Base-by-base conservation (phyloP, 257 asterid genomes). In the Striga asiatica region DNA sequence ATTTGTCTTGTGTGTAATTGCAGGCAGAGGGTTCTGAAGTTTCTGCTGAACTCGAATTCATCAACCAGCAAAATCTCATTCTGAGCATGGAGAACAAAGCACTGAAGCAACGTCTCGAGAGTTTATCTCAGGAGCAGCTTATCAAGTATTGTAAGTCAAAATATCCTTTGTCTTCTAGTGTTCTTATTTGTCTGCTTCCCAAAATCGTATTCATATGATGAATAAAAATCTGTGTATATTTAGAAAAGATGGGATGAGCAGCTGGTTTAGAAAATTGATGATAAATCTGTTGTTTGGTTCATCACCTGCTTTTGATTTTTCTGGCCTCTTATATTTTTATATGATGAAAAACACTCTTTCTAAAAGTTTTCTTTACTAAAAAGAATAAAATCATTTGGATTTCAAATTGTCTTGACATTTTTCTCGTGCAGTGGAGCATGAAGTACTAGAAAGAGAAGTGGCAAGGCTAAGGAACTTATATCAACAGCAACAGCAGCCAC, bases 71-170 rank as follows among this genome's bases (percentile, higher is more conserved):
- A 72, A 76, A 71, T 74, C 82, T 91, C 68, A 91, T 91, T 62
- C 77, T 88, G 58, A 77, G 72, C 82, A 78, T 91, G 98, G 97
- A 88, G 76, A 91, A 84, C 70, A 87, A 87, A 72, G 82, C 98
- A 63, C 76, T 91, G 62, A 84, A 91, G 78, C 94, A 91, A 58
- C 93, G 97, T 1, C 61, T 87, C 59, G 97, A 91, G 64, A 82
- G 68, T 70, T 63, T 87, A 69, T 74, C 95, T 49, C 94, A 84
- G 75, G 98, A 87, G 78, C 95, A 87, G 75, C 82, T 84, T 50
- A 80, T 91, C 58, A 87, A 91, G 71, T 71, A 74, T 49, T 69
- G 98, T 84, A 71, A 83, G 98, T 78, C 50, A 11, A 31, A 24
- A 52, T 28, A 53, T 57, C 20, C 52, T 32, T 14, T n/a, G n/a